A percentile compares a stretch with the other conserved stretches of the same genome.
Evolutionary conservation across 768 basidiomycete species (phyloP).

Genomic region (Podaxis pistillaris): DNA sequence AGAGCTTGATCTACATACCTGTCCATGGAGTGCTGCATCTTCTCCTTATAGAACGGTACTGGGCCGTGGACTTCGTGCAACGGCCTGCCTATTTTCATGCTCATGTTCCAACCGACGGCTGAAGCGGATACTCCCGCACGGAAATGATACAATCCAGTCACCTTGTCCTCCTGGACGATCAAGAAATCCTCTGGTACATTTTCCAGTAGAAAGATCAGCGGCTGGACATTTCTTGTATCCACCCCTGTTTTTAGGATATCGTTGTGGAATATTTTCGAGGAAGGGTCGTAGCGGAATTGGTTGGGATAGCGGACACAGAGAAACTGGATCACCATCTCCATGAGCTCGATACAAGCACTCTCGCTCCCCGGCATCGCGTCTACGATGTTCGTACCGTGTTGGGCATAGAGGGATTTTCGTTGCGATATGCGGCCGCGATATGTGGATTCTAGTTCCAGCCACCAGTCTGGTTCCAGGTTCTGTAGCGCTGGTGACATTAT

Average conservation of each 20-base stretch:
- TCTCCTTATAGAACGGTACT: constrained; percentile 50
- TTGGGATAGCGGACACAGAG: constrained; percentile 56
- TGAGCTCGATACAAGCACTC: constrained; percentile 47
- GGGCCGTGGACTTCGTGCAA: constrained; percentile 45
- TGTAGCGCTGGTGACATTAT: constrained; percentile 35
- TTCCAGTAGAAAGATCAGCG: constrained; percentile 44
- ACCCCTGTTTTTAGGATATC: constrained; percentile 34
- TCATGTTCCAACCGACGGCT: constrained; percentile 48
- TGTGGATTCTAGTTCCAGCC: constrained; percentile 56
- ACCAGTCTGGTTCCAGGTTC: constrained; percentile 51
- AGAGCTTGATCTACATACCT: constrained; percentile 29
- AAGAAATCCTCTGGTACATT: constrained; percentile 54
- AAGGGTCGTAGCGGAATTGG: constrained; percentile 39
- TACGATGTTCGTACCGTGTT: constrained; percentile 40
- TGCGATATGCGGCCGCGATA: constrained; percentile 43
- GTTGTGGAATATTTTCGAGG: constrained; percentile 39
- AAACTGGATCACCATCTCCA: constrained; percentile 56
- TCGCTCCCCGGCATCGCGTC: constrained; percentile 49
- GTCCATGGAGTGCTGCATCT: constrained; percentile 48
- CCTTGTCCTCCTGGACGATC: constrained; percentile 38
- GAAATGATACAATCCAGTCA: constrained; percentile 42
- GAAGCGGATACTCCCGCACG: constrained; percentile 47
- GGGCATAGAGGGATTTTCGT: constrained; percentile 35
- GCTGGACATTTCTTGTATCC: constrained; percentile 29
- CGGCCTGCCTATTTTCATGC: constrained; percentile 45